phyloP scores from a whole-genome alignment of 441 rosid species.

The Raphanus hybrid region DNA sequence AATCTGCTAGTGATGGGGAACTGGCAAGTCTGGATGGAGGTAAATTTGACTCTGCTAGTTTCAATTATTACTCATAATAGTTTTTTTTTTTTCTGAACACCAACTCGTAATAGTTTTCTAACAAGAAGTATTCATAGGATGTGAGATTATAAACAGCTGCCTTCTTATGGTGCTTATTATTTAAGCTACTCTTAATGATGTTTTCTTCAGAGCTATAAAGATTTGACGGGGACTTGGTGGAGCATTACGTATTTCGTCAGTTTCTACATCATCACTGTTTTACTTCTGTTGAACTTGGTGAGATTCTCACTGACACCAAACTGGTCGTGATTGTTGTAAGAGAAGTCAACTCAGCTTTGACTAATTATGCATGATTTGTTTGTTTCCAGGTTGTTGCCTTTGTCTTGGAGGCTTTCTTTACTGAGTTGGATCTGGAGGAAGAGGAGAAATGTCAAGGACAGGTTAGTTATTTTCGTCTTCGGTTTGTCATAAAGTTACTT shows the following conservation, averaged over 20 bases:
- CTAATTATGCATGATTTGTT: constrained; percentile 26
- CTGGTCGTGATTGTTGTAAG: constrained; percentile 14
- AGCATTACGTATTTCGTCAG: constrained; percentile 81
- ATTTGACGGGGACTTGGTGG: constrained; percentile 88
- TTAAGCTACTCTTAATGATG: constrained; percentile 10
- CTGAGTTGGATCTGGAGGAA: constrained; percentile 87
- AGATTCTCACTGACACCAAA: constrained; percentile 37
- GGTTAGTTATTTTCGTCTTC: constrained; percentile 50
- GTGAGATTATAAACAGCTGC: constrained; percentile 1
- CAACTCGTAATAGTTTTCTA: constrained; percentile 5
- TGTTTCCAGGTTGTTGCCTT: constrained; percentile 85
- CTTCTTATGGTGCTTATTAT: not conserved
- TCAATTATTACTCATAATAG: not conserved
- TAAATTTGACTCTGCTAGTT: constrained; percentile 35
- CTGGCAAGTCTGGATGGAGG: constrained; percentile 99
- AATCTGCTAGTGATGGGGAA: constrained; percentile 89
- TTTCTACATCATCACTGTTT: constrained; percentile 81
- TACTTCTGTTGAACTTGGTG: constrained; percentile 93
- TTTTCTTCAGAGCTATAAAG: constrained; percentile 80
- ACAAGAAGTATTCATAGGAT: constrained; percentile 22
- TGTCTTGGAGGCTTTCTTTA: constrained; percentile 97
- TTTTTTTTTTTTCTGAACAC: not conserved
- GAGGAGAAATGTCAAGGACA: constrained; percentile 62
- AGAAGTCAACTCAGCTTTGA: not conserved
- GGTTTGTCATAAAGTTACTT: not conserved